phyloP scores from a whole-genome alignment of 495 filamentous ascomycete genomes.

The Neurospora sp. region DNA sequence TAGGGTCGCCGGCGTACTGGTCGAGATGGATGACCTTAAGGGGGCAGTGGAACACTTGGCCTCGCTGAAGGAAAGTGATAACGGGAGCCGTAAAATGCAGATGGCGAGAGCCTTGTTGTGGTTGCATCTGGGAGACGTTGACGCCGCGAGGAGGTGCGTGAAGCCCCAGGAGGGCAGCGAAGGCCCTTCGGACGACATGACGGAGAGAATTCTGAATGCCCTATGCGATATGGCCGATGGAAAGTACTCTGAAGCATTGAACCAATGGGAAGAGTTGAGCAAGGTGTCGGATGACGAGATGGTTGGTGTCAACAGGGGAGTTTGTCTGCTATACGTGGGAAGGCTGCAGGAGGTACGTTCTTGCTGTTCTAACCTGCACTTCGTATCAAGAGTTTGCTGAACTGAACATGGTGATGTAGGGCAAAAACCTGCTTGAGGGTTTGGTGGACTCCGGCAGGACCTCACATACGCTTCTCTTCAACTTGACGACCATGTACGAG shows the following conservation, averaged over 20 bases:
- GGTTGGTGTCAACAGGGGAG: slow-evolving; percentile 68
- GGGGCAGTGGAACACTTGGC: slow-evolving; percentile 62
- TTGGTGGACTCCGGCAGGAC: slow-evolving; percentile 50
- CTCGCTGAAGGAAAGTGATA: slow-evolving; percentile 24
- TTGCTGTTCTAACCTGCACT: neutral
- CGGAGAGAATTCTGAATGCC: slow-evolving; percentile 42
- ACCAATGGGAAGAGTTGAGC: slow-evolving; percentile 52
- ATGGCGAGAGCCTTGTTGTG: slow-evolving; percentile 54
- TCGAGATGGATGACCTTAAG: slow-evolving; percentile 85
- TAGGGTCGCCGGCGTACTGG: slow-evolving; percentile 64
- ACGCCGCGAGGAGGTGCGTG: slow-evolving; percentile 49
- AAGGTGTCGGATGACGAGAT: slow-evolving; percentile 42
- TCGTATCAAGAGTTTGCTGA: slow-evolving; percentile 7
- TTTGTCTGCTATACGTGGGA: slow-evolving; percentile 73
- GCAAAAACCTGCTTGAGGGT: slow-evolving; percentile 50
- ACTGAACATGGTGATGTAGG: slow-evolving; percentile 25
- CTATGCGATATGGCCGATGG: slow-evolving; percentile 73
- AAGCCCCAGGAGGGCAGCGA: slow-evolving; percentile 8
- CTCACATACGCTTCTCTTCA: slow-evolving; percentile 75
- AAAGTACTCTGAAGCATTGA: slow-evolving; percentile 52
- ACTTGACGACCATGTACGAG: slow-evolving; percentile 85
- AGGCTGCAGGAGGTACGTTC: slow-evolving; percentile 56
- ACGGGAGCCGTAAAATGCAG: slow-evolving; percentile 21
- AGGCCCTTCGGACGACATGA: slow-evolving; percentile 6
- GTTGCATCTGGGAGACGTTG: slow-evolving; percentile 65